phyloP scores from a whole-genome alignment of 2,329 filamentous ascomycete species.

The Tolypocladium sp. region DNA sequence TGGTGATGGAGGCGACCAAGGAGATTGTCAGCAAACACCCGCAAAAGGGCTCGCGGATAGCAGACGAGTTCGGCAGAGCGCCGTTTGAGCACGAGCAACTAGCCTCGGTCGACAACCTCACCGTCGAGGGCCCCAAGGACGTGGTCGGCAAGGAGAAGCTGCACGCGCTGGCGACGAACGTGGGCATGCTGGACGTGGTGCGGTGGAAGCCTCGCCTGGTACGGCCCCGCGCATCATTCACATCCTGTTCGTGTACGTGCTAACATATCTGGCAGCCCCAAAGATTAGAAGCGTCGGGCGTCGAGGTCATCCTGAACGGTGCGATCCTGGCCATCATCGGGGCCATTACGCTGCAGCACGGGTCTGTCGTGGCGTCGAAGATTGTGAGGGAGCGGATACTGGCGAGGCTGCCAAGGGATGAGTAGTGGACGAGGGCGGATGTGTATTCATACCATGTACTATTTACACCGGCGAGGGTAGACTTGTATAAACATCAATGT shows the following conservation, averaged over 20 bases:
- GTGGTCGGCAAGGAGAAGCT: slow-evolving; percentile 58
- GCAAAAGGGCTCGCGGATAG: slow-evolving; percentile 10
- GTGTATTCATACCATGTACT: slow-evolving; percentile 11
- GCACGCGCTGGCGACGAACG: slow-evolving; percentile 55
- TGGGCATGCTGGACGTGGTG: slow-evolving; percentile 66
- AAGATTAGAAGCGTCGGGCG: slow-evolving; percentile 63
- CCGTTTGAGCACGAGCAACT: slow-evolving; percentile 66
- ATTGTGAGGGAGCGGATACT: slow-evolving; percentile 72
- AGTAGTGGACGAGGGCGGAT: not conserved
- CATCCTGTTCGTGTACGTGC: not conserved
- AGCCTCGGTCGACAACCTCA: slow-evolving; percentile 65
- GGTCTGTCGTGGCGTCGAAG: slow-evolving; percentile 66
- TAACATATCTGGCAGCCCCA: slow-evolving; percentile 35
- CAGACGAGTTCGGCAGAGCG: slow-evolving; percentile 45
- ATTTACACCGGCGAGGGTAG: slow-evolving; percentile 9
- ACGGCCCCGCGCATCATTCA: slow-evolving; percentile 20
- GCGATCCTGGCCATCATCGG: slow-evolving; percentile 80
- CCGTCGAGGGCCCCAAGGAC: slow-evolving; percentile 46
- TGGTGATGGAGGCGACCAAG: slow-evolving; percentile 30
- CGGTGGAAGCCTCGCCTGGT: slow-evolving; percentile 86
- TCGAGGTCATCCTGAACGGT: slow-evolving; percentile 65
- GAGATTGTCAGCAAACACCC: slow-evolving; percentile 24
- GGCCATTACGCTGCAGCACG: slow-evolving; percentile 80
- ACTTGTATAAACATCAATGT: slow-evolving; percentile 8
- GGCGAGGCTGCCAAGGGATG: slow-evolving; percentile 16